phyloP scores from a whole-genome alignment of 2,329 filamentous ascomycete genomes.

The Colletotrichum viniferum region DNA sequence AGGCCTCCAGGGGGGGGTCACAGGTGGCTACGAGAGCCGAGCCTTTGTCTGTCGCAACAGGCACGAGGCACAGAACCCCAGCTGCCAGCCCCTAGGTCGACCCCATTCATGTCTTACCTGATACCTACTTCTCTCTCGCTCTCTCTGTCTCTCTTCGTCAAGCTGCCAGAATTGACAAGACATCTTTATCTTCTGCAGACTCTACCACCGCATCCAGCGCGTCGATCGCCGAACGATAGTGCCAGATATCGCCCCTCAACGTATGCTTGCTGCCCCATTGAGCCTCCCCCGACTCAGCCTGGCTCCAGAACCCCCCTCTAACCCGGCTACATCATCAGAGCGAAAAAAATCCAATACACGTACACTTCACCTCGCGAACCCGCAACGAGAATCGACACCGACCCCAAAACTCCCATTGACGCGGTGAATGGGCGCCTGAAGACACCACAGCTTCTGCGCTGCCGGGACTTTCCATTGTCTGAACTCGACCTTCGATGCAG shows the following conservation, averaged over 20 bases:
- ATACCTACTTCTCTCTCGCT: not conserved
- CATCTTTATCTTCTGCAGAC: slow-evolving; percentile 7
- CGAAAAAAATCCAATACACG: not conserved
- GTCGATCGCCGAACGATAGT: not conserved
- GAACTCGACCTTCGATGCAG: slow-evolving; percentile 19
- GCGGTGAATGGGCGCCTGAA: slow-evolving; percentile 15
- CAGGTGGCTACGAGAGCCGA: not conserved
- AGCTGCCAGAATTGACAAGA: slow-evolving; percentile 5
- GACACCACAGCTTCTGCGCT: slow-evolving; percentile 11
- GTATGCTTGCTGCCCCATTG: slow-evolving; percentile 1
- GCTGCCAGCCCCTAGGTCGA: not conserved
- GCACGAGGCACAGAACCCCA: not conserved
- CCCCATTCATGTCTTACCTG: not conserved
- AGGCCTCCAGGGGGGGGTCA: not conserved
- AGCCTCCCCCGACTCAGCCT: not conserved
- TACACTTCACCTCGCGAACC: not conserved
- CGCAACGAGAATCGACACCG: not conserved
- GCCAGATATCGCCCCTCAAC: not conserved
- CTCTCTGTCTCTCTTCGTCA: not conserved
- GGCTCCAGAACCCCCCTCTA: not conserved
- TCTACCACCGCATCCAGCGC: slow-evolving; percentile 11
- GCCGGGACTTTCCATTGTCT: slow-evolving; percentile 6
- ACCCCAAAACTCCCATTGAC: not conserved
- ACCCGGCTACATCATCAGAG: slow-evolving; percentile 2
- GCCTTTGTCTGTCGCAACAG: slow-evolving; percentile 19